Conservation (phyloP, 257 asterid species). For the Marsdenia floribunda region DNA sequence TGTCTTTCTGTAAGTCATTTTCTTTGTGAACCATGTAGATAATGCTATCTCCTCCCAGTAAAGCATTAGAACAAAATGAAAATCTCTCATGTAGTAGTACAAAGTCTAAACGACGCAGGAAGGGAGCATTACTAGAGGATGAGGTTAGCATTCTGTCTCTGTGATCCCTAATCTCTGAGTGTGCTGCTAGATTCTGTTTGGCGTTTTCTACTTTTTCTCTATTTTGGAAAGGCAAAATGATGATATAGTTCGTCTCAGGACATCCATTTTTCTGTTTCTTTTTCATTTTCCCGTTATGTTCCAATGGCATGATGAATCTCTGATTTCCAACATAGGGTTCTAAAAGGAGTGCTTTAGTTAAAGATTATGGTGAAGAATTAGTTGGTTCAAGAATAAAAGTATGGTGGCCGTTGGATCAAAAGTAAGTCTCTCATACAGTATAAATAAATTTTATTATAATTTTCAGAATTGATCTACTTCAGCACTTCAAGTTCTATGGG, state of each 20-base stretch:
- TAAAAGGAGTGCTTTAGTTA: slow-evolving; percentile 15
- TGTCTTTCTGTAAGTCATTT: slow-evolving; percentile 1
- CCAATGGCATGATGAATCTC: slow-evolving; percentile 3
- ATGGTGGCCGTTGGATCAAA: slow-evolving; percentile 44
- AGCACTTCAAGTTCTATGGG: background rate
- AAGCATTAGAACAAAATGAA: slow-evolving; percentile 5
- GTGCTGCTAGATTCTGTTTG: background rate
- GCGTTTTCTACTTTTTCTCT: background rate
- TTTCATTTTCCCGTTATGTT: background rate
- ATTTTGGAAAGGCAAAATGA: background rate
- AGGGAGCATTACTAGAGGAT: slow-evolving; percentile 21
- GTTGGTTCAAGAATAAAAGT: slow-evolving; percentile 47
- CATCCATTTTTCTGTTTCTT: background rate
- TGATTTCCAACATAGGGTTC: slow-evolving; percentile 26
- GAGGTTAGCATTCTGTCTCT: slow-evolving; percentile 32
- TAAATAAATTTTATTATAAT: background rate
- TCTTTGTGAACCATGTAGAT: slow-evolving; percentile 1
- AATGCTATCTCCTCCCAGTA: slow-evolving; percentile 4
- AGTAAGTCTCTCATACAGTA: slow-evolving; percentile 29
- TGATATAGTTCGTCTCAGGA: background rate
- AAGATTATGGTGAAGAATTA: slow-evolving; percentile 39
- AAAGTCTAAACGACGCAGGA: slow-evolving; percentile 22
- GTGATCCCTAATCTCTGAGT: background rate
- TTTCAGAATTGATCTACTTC: background rate
- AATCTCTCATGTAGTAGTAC: slow-evolving; percentile 9